A percentile compares a stretch with the other conserved stretches of the same genome.
Evolutionary conservation across 768 basidiomycete species (phyloP).

Genomic region (Rickenella mellea): DNA sequence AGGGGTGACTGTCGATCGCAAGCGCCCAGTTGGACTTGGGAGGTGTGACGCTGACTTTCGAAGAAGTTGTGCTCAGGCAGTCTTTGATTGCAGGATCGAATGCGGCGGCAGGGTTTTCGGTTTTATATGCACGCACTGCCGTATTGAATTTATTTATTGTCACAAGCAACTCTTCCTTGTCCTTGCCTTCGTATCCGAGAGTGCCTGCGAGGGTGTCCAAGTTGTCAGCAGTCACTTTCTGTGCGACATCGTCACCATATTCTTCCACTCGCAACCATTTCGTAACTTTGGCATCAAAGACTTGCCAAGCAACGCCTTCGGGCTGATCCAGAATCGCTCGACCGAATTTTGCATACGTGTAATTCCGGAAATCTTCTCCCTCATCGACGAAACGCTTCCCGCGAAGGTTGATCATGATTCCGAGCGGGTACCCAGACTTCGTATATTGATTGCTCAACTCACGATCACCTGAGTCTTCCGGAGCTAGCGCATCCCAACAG

Average conservation of each 20-base stretch:
- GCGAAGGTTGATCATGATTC: conserved; percentile 53
- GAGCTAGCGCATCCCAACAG: conserved; percentile 60
- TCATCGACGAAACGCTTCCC: conserved; percentile 64
- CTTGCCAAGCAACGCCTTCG: conserved; percentile 51
- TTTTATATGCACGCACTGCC: conserved; percentile 29
- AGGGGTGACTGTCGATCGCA: conserved; percentile 39
- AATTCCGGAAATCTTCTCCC: conserved; percentile 63
- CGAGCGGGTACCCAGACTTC: conserved; percentile 65
- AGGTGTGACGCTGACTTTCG: conserved; percentile 21
- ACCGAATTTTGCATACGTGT: conserved; percentile 64
- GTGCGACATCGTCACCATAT: conserved; percentile 53
- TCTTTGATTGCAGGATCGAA: conserved; percentile 67
- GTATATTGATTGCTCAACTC: conserved; percentile 60
- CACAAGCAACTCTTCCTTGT: conserved; percentile 29
- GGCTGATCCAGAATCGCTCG: conserved; percentile 49
- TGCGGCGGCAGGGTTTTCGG: conserved; percentile 20
- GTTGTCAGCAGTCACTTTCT: conserved; percentile 38
- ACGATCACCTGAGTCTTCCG: conserved; percentile 40
- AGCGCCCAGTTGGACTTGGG: conserved; percentile 68
- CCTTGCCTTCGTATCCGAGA: conserved; percentile 26
- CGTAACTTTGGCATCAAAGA: conserved; percentile 45
- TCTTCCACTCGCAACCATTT: conserved; percentile 48
- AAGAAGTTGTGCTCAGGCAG: conserved; percentile 43
- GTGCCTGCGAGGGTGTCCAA: conserved; percentile 37
- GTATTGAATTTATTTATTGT: conserved; percentile 44